A percentile compares a stretch with the other conserved stretches of the same genome.
Evolutionary conservation across 179 eudicot genomes (phyloP).

Genomic region (Spinacia oleracea): DNA sequence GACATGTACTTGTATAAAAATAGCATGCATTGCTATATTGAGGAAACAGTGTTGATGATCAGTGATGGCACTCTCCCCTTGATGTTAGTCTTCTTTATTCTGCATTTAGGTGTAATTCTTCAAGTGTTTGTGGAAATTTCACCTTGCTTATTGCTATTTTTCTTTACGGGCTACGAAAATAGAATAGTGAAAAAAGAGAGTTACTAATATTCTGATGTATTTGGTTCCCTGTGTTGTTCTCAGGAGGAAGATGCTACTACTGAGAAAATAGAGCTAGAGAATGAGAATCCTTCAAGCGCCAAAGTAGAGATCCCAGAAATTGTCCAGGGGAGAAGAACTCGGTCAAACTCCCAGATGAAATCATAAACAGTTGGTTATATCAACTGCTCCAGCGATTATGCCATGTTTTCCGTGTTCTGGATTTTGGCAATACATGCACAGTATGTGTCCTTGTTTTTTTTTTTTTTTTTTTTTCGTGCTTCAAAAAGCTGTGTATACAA

Average conservation of each 20-base stretch:
- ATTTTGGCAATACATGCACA: not conserved
- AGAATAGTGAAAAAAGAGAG: not conserved
- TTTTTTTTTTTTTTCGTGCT: not conserved
- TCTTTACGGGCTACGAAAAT: not conserved
- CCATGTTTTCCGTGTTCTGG: not conserved
- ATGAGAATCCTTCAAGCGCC: slow-evolving; percentile 9
- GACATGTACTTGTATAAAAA: too few relatives aligned
- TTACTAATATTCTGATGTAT: not conserved
- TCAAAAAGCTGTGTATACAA: not conserved
- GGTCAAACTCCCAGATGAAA: slow-evolving; percentile 26
- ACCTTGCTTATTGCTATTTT: not conserved
- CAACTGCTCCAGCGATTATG: slow-evolving; percentile 4
- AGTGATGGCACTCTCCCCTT: too few relatives aligned
- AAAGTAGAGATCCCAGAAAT: slow-evolving; percentile 18
- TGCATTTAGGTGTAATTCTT: too few relatives aligned
- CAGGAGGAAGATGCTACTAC: slow-evolving; percentile 20
- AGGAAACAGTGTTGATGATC: too few relatives aligned
- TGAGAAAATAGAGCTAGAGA: slow-evolving; percentile 11
- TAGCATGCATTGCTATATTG: too few relatives aligned
- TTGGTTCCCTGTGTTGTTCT: not conserved
- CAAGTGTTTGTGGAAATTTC: too few relatives aligned
- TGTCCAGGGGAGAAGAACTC: slow-evolving; percentile 9
- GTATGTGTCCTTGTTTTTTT: slow-evolving; percentile 11
- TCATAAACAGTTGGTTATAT: not conserved
- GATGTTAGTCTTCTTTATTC: too few relatives aligned